Evolutionary conservation across 805 yeast species (phyloP), one percentile per base, ranked within the genome.

Genomic region (Zygotorulaspora florentina): DNA sequence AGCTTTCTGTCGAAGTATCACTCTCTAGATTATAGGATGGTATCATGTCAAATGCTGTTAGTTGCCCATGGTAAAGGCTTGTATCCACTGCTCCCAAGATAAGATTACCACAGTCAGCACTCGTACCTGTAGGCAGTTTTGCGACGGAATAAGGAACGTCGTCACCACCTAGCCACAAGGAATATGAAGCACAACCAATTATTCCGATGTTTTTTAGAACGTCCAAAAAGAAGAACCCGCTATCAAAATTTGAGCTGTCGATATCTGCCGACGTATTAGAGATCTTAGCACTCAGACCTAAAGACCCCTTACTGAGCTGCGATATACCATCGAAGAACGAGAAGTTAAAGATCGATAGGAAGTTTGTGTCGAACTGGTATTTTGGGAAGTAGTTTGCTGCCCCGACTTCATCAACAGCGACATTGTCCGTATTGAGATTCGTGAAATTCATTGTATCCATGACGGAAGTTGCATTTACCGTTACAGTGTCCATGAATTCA

Each of bases 61-160:
- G 59, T 27, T 72, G 68, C 1, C 81, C 85, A 6, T 54, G 53
- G 48, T 61, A 76, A 39, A 71, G 68, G 25, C 66, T 61, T 8
- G 70, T 65, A 55, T 81, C 79, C 3, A 84, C 76, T 2, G 77
- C 80, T 9, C 93, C 90, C 1, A 83, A 67, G 7, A 81, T 58
- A 10, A 84, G 46, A 35, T 57, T 58, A 8, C 76, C 73, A 23
- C 57, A 41, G 17, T 57, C 26, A 4, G 42, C 36, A 47, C 56
- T 28, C 3, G 42, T 17, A 6, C 38, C 46, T 29, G 43, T 28
- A 4, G 45, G 35, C 10, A 42, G 7, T 16, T 25, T 35, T n/a
- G 40, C 37, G 16, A 25, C 38, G 13, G 23, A 39, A 16, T 48
- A 37, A 7, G 53, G 40, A 2, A 50, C 34, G 7, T 46, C 57